Evolutionary conservation across 2,329 filamentous ascomycete species (phyloP), one percentile per base, ranked within the genome.

Genomic region (Sporothrix protearum): DNA sequence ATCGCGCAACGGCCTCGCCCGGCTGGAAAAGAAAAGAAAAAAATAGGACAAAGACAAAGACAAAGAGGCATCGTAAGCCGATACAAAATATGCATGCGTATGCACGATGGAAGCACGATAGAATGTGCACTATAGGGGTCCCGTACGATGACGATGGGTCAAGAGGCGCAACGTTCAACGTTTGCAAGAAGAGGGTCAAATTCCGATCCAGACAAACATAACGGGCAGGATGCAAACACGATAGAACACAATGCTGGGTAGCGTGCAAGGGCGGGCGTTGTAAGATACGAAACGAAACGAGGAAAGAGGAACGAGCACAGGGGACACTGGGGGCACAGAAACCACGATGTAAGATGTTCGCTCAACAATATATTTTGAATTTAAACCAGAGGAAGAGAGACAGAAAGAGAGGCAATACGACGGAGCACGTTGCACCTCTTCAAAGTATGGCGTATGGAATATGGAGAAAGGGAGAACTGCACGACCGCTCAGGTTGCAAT

Each of bases 401-500:
- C 5, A 28, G 9, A 36, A 3, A 7, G 33, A n/a, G 19, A 28
- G 39, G 47, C 61, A 49, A 66, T 66, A 30, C 39, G 39, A 66
- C 25, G 42, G 39, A 66, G 57, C 57, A 61, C 57, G 42, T 61
- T 39, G 53, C 57, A 63, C 33, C 2, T 14, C 28, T 59, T 3
- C 36, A 28, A 12, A n/a, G 9, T 36, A 19, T 36, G 28, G 16
- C 25, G 49, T 53, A 53, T 53, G 49, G 49, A 53, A 28, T 53
- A 53, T 25, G 9, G n/a, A 53, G 22, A 22, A 22, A 28, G n/a
- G 6, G 49, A 53, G 49, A 53, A 42, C 36, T 33, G 25, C 45
- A 51, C 63, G 63, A 51, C 63, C 42, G 63, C 63, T 51, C 63
- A 66, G 42, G 63, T 67, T 67, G 42, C 63, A 30, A 47, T 63